These are phyloP conservation scores for Oryza glumipatula DNA, from an alignment of 176 grass and related monocot genomes.

Conservation along the genomic window DNA sequence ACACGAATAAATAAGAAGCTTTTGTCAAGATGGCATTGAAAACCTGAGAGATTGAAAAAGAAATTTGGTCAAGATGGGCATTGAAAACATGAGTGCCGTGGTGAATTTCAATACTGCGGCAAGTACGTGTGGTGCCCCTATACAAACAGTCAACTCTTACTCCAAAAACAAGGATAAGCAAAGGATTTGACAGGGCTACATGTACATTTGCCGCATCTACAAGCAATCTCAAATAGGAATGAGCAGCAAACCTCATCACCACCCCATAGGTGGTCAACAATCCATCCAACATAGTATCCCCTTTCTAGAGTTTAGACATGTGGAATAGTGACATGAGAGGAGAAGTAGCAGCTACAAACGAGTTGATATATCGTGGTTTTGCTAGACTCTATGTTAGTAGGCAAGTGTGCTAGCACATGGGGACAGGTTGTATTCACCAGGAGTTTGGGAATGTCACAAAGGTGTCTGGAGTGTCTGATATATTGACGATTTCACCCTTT, in stretches of 20 bases:
- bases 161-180: slow-evolving; percentile 2
- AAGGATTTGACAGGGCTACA: neutral
- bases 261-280: neutral
- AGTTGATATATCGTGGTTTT: slow-evolving; percentile 4
- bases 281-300: neutral
- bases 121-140: slow-evolving; percentile 2
- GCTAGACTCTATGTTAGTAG: slow-evolving; percentile 24
- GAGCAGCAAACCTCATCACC: slow-evolving; percentile 30
- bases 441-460: slow-evolving; percentile 21
- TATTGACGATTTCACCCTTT: too few species aligned
- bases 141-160: slow-evolving; percentile 23
- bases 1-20: neutral
- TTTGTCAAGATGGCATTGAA: neutral
- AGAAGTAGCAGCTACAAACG: neutral
- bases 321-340: slow-evolving; percentile 32
- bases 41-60: neutral
- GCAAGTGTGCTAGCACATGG: slow-evolving; percentile 31
- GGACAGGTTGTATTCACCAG: slow-evolving; percentile 26
- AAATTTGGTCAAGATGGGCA: neutral
- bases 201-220: slow-evolving; percentile 35
- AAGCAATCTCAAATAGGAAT: slow-evolving; percentile 46
- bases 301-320: slow-evolving; percentile 18
- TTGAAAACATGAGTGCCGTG: slow-evolving; percentile 1
- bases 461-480: too few species aligned
- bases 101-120: neutral